A percentile compares a stretch with the other conserved stretches of the same genome.
These are phyloP conservation scores for Elsinoe perseae DNA, from an alignment of 2,329 filamentous ascomycete genomes.

Conservation along the genomic window DNA sequence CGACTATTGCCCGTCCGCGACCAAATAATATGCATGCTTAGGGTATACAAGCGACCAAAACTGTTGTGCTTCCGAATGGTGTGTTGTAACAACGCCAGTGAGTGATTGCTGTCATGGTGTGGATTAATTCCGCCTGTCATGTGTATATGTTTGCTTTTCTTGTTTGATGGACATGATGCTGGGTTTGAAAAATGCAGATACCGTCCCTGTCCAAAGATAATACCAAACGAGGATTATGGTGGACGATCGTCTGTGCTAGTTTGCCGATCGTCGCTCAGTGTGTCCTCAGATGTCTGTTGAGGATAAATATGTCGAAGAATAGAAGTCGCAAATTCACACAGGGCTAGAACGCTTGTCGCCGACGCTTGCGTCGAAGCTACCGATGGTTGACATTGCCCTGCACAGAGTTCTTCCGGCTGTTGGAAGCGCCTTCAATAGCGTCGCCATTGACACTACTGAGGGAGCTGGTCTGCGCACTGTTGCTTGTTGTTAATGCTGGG, in stretches of 20 bases:
- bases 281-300: background rate
- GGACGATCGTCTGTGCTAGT: too few relatives aligned
- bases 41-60: slow-evolving; percentile 11
- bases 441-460: slow-evolving; percentile 28
- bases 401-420: slow-evolving; percentile 25
- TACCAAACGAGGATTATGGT: background rate
- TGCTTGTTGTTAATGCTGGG: slow-evolving; percentile 13
- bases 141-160: slow-evolving; percentile 2
- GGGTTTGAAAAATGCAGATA: background rate
- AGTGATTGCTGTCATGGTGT: background rate
- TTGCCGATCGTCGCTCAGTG: too few relatives aligned
- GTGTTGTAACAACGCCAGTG: slow-evolving; percentile 4
- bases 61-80: background rate
- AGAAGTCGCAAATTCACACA: background rate
- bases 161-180: background rate
- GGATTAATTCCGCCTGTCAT: background rate
- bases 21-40: slow-evolving; percentile 13
- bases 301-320: slow-evolving; percentile 7
- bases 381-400: slow-evolving; percentile 1
- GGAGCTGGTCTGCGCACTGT: slow-evolving; percentile 19
- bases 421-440: slow-evolving; percentile 28
- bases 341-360: background rate
- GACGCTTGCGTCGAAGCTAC: background rate
- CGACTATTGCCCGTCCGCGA: background rate
- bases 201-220: background rate